Evolutionary conservation across 2,329 filamentous ascomycete species (phyloP).

Genomic region (Hypoxylon sp.): DNA sequence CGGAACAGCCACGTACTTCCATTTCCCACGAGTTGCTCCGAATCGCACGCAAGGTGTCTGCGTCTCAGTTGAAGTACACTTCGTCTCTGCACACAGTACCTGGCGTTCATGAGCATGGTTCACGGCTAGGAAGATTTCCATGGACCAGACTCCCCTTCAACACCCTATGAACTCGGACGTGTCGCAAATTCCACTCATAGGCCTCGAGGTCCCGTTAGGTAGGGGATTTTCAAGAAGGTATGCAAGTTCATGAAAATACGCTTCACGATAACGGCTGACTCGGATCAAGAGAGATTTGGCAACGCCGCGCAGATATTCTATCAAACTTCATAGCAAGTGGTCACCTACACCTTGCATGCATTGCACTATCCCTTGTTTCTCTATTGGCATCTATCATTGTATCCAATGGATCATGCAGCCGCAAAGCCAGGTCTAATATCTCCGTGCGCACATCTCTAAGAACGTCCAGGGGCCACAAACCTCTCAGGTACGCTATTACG

Average conservation of each 20-base stretch:
- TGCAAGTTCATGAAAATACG: neutral
- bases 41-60: slow-evolving; percentile 5
- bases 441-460: neutral
- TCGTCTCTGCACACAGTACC: slow-evolving; percentile 4
- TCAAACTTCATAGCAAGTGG: slow-evolving; percentile 50
- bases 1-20: neutral
- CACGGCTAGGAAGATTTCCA: slow-evolving; percentile 13
- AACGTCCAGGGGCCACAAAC: slow-evolving; percentile 8
- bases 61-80: slow-evolving; percentile 10
- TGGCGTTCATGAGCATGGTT: slow-evolving; percentile 9
- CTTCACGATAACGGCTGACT: neutral
- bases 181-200: slow-evolving; percentile 16
- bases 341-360: slow-evolving; percentile 46
- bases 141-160: slow-evolving; percentile 28
- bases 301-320: slow-evolving; percentile 43
- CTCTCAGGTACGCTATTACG: slow-evolving; percentile 23
- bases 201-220: slow-evolving; percentile 5
- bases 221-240: slow-evolving; percentile 21
- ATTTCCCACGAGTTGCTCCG: slow-evolving; percentile 3
- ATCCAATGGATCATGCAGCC: slow-evolving; percentile 14
- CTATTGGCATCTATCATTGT: slow-evolving; percentile 30
- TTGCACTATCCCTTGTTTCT: slow-evolving; percentile 44
- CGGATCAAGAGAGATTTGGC: slow-evolving; percentile 45
- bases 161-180: slow-evolving; percentile 17
- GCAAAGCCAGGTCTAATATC: slow-evolving; percentile 13